phyloP scores from a whole-genome alignment of 192 early-diverging fungal species.

The Spinellus fusiger region DNA sequence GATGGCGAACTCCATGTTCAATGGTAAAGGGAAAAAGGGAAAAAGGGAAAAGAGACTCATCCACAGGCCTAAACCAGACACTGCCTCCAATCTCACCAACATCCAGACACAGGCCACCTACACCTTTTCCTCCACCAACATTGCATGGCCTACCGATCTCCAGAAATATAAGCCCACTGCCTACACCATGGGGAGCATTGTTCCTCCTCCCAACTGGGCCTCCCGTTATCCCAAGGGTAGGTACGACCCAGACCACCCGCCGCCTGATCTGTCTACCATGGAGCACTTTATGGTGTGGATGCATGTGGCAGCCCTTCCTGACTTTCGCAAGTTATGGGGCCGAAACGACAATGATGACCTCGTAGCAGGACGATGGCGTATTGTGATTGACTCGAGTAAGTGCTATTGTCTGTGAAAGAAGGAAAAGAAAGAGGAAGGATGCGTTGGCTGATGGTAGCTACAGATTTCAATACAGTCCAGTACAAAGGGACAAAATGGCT shows the following conservation, averaged over 20 bases:
- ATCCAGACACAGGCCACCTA: constrained; percentile 27
- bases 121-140: constrained; percentile 52
- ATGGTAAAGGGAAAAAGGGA: constrained; percentile 50
- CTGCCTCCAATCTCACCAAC: constrained; percentile 13
- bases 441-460: not conserved
- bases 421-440: not conserved
- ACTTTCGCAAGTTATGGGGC: constrained; percentile 91
- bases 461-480: constrained; percentile 76
- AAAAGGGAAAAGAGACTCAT: not conserved
- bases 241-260: constrained; percentile 37
- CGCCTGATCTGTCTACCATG: constrained; percentile 59
- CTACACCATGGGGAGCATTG: constrained; percentile 47
- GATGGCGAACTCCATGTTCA: constrained; percentile 88
- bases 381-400: constrained; percentile 69
- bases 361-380: constrained; percentile 58
- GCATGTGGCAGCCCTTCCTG: constrained; percentile 88
- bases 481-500: constrained; percentile 94
- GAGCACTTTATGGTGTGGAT: constrained; percentile 96
- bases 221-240: constrained; percentile 49
- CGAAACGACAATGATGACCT: constrained; percentile 57
- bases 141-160: constrained; percentile 83
- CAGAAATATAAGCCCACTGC: constrained; percentile 60
- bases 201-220: constrained; percentile 83
- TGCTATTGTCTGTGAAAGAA: not conserved
- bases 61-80: constrained; percentile 7